These are phyloP conservation scores for Kluyveromyces lactis DNA, from an alignment of 805 yeast genomes.

Conservation along the genomic window DNA sequence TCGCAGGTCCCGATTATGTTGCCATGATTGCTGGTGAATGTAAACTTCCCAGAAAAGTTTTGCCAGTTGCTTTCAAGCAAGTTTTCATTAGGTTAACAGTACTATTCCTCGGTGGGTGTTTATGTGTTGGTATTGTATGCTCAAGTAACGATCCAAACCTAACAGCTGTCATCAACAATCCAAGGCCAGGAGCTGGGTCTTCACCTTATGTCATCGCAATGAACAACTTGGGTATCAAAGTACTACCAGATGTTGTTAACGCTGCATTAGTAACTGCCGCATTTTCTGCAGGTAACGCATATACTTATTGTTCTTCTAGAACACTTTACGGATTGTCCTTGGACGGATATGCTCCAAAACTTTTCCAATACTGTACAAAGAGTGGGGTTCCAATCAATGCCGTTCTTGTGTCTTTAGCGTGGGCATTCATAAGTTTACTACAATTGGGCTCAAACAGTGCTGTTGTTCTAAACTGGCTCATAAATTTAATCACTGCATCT, in stretches of 20 bases:
- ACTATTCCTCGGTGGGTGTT: constrained; percentile 64
- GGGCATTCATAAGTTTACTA: constrained; percentile 58
- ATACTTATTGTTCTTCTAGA: constrained; percentile 63
- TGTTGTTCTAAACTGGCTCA: constrained; percentile 62
- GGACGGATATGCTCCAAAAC: constrained; percentile 63
- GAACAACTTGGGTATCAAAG: constrained; percentile 56
- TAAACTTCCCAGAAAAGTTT: constrained; percentile 55
- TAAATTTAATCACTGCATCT: constrained; percentile 62
- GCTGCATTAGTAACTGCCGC: constrained; percentile 68
- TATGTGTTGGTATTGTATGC: constrained; percentile 71
- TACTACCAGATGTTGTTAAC: constrained; percentile 70
- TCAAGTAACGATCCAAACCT: constrained; percentile 60
- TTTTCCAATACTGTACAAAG: constrained; percentile 53
- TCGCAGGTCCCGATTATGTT: constrained; percentile 82
- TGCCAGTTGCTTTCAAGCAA: constrained; percentile 74
- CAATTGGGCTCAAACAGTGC: constrained; percentile 54
- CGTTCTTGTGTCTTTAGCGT: constrained; percentile 41
- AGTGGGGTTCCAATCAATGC: constrained; percentile 66
- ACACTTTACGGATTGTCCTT: constrained; percentile 62
- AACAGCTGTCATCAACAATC: constrained; percentile 45
- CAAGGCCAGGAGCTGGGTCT: constrained; percentile 69
- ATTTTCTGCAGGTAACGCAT: constrained; percentile 79
- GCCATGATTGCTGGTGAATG: constrained; percentile 84
- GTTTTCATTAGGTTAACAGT: constrained; percentile 61
- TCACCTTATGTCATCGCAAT: constrained; percentile 82